phyloP scores from a whole-genome alignment of 306 rosid genomes.

The Abrus precatorius region DNA sequence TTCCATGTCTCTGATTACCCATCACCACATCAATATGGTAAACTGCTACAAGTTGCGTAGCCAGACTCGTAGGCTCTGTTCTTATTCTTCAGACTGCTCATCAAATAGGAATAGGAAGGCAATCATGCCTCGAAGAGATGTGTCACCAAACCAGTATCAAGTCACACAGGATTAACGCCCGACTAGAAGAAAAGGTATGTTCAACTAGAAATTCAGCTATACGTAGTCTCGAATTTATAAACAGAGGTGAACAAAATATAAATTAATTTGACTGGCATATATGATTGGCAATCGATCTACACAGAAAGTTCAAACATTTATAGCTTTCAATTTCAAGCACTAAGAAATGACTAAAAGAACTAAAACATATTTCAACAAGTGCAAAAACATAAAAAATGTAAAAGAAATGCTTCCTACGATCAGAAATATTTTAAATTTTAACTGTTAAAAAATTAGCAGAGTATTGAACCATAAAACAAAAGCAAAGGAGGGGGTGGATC shows the following conservation, averaged over 20 bases:
- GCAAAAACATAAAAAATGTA: not conserved
- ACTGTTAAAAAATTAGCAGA: constrained; percentile 9
- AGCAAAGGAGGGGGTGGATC: not conserved
- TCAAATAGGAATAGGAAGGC: not conserved
- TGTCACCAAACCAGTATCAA: not conserved
- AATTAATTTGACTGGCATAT: not conserved
- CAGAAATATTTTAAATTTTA: constrained; percentile 4
- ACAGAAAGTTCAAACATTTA: not conserved
- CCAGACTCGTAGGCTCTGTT: not conserved
- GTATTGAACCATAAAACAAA: not conserved
- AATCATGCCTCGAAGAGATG: not conserved
- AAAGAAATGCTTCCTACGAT: not conserved
- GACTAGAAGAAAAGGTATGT: not conserved
- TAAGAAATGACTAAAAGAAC: not conserved
- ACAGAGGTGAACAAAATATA: not conserved
- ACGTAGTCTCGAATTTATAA: too few relatives aligned
- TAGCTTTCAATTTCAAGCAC: not conserved
- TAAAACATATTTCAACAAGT: not conserved
- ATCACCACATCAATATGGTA: not conserved
- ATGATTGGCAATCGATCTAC: not conserved
- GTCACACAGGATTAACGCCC: constrained; percentile 6
- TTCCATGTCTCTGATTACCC: not conserved
- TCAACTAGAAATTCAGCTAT: not conserved
- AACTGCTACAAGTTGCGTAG: not conserved
- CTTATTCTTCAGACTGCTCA: too few relatives aligned